Base-by-base conservation (phyloP, 192 early-diverging fungal genomes). In the Spinellus fusiger region DNA sequence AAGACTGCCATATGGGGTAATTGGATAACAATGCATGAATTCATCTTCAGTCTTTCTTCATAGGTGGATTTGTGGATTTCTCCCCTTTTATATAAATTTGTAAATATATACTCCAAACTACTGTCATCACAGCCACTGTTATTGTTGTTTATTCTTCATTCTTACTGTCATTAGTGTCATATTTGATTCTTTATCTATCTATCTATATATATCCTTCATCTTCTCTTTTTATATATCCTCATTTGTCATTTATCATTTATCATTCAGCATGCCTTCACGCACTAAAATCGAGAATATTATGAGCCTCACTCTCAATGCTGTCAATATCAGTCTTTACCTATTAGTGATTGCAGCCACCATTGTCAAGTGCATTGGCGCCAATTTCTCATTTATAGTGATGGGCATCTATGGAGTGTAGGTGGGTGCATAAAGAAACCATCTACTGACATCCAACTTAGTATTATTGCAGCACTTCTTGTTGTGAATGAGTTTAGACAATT, bases 401-500 rank as follows among this genome's bases (percentile, higher is more conserved):
- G 35, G 38, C 25, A 63, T 69, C 29, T 69, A 69, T 59, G 61
- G 54, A 62, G 51, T 44, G 67, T 69, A 63, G 59, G 48, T 48
- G 20, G 12, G 12, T 37, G 5, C 0, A 31, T 49, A 46, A 10
- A 5, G n/a, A 32, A 28, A 4, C 23, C 8, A 26, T 33, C 2
- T 49, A 27, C 38, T 27, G 33, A 46, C 23, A 31, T 0, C 20
- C 49, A 27, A 20, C 16, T 18, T 50, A 69, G 67, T 18, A 38
- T 63, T 3, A 63, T 69, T 15, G 60, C 67, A 4, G 55, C 49
- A 5, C 52, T 55, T 37, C 69, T 84, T 5, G 46, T 78, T 6
- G 50, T 82, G n/a, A 77, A 78, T 28, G 82, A 84, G 66, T 40
- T 81, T 54, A 62, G 66, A 5, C 62, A 64, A 9, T 74, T 75